Percentiles rank a stretch among this genome's conserved stretches.
Evolutionary conservation across 2,329 filamentous ascomycete genomes (phyloP).

Genomic region (Phialemonium atrogriseum): DNA sequence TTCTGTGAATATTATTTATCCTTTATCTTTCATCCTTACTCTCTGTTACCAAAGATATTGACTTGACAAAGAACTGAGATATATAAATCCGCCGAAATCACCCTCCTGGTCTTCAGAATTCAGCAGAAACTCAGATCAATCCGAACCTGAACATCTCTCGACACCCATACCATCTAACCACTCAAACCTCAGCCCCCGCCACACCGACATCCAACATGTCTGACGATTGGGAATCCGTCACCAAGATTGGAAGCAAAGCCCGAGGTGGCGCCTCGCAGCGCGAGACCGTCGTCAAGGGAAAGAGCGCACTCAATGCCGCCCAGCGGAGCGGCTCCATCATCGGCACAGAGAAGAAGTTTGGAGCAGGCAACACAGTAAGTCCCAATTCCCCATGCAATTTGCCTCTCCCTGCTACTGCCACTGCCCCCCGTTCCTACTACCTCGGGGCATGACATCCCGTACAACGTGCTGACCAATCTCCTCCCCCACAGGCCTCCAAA

Average conservation of each 20-base stretch:
- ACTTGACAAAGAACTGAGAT: neutral
- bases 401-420: constrained; percentile 10
- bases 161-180: constrained; percentile 4
- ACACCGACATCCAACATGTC: constrained; percentile 44
- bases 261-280: constrained; percentile 59
- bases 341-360: constrained; percentile 85
- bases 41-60: neutral
- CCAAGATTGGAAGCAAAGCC: constrained; percentile 88
- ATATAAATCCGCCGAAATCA: neutral
- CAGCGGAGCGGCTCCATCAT: constrained; percentile 69
- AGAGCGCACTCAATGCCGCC: constrained; percentile 78
- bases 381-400: constrained; percentile 1
- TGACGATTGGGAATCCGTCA: constrained; percentile 77
- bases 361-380: constrained; percentile 69
- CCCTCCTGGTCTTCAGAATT: too few relatives aligned
- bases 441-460: too few relatives aligned
- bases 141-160: constrained; percentile 1
- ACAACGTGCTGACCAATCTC: too few relatives aligned
- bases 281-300: constrained; percentile 85
- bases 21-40: neutral
- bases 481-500: constrained; percentile 34
- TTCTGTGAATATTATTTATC: constrained; percentile 1
- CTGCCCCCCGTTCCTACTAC: neutral
- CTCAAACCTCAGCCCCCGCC: constrained; percentile 4
- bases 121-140: constrained; percentile 1